These are phyloP conservation scores for Hanseniaspora osmophila DNA, from an alignment of 805 yeast genomes.

Conservation along the genomic window DNA sequence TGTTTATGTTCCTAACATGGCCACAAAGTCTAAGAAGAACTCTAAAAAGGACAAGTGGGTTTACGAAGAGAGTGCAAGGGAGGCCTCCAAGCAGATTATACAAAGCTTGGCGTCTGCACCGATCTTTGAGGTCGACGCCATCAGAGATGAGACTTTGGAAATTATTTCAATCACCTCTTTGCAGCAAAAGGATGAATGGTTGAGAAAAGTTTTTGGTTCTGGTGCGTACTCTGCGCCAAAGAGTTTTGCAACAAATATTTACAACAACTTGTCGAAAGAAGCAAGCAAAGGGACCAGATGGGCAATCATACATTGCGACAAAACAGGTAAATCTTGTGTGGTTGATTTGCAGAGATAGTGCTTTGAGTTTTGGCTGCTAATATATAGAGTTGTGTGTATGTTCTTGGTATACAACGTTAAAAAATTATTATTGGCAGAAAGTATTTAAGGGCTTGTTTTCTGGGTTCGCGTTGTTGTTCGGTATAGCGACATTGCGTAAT, in stretches of 20 bases:
- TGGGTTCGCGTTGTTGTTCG: too few species aligned
- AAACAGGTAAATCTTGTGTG: conserved; percentile 54
- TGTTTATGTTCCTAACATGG: conserved; percentile 60
- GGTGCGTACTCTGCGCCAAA: conserved; percentile 67
- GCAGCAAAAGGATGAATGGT: conserved; percentile 62
- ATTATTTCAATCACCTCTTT: conserved; percentile 68
- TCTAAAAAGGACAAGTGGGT: conserved; percentile 68
- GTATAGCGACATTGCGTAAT: too few species aligned
- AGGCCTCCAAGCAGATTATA: conserved; percentile 41
- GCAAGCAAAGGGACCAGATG: conserved; percentile 54
- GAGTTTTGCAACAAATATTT: conserved; percentile 64
- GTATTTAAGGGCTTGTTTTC: too few species aligned
- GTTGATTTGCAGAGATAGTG: conserved; percentile 47
- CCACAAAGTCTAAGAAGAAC: conserved; percentile 63
- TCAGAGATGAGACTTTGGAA: conserved; percentile 70
- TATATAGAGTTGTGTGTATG: background rate
- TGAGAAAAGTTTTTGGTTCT: conserved; percentile 63
- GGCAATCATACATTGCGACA: conserved; percentile 69
- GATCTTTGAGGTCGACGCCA: conserved; percentile 59
- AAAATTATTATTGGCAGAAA: background rate
- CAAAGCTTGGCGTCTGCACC: conserved; percentile 51
- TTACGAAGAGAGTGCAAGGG: conserved; percentile 56
- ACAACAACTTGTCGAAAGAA: conserved; percentile 60
- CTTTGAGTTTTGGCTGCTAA: too few species aligned
- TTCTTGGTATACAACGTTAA: background rate